Evolutionary conservation across 1,139 yeast species (phyloP), one percentile per base, ranked within the genome.

Genomic region (Hansenula anomala): DNA sequence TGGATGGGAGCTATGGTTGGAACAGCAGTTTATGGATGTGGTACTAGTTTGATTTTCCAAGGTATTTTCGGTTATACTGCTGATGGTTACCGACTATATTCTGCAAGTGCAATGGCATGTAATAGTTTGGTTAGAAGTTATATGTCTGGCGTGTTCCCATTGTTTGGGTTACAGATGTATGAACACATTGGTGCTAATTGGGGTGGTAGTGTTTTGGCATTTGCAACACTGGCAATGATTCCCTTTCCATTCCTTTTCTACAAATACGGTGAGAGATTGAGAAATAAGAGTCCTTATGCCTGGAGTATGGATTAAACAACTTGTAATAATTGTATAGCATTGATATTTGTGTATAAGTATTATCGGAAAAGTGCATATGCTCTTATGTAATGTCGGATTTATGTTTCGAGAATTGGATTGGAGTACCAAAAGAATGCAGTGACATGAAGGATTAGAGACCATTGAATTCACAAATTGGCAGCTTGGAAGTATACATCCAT

Each of bases 81-180:
- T 7, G 82, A 79, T 56, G 75, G 83, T 0, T 83, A 80, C 55
- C 66, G 75, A 24, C 62, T 66, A 20, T 78, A 72, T 46, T 79
- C 89, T 11, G 95, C 96, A 0, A 78, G 89, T 11, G 94, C 89
- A 1, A 69, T 86, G 59, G 95, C 94, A 6, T 89, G 90, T 11
- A 85, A 81, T 56, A 78, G 86, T 26, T 72, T 86, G 45, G 64
- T 80, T 40, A 71, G 96, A 54, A 80, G 85, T 40, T 52, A 75
- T 3, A 65, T 82, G 64, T 88, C 89, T 6, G 84, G 86, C 8
- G 76, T 83, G 1, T 85, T 88, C 63, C 95, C 95, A 2, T 63
- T 87, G 30, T 86, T 86, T 58, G 78, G 83, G 3, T 66, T 75
- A 19, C 75, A 75, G 41, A 64, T 84, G 67, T 80, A 72, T 56